Percentiles rank a stretch among this genome's conserved stretches.
phyloP scores from a whole-genome alignment of 768 basidiomycete species.

The Mycena vitilis region DNA sequence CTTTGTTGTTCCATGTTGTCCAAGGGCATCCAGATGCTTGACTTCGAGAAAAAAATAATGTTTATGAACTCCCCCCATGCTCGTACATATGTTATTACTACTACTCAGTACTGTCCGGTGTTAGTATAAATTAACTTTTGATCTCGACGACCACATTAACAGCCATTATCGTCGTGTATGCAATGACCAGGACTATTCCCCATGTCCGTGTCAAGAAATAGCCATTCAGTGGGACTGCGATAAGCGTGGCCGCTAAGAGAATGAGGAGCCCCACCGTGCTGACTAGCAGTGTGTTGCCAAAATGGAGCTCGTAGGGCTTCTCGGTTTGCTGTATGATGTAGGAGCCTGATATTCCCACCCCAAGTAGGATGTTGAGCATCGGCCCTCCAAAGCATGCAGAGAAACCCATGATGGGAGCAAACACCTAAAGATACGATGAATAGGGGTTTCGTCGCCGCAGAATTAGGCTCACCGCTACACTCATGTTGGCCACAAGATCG shows the following conservation, averaged over 20 bases:
- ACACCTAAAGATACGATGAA: slow-evolving; percentile 58
- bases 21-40: background rate
- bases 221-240: slow-evolving; percentile 87
- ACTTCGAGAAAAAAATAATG: slow-evolving; percentile 2
- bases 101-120: slow-evolving; percentile 24
- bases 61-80: background rate
- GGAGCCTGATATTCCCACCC: slow-evolving; percentile 91
- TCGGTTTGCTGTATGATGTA: slow-evolving; percentile 79
- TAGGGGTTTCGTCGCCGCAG: background rate
- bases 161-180: slow-evolving; percentile 82
- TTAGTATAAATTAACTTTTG: slow-evolving; percentile 29
- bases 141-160: slow-evolving; percentile 86
- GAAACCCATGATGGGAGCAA: slow-evolving; percentile 94
- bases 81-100: slow-evolving; percentile 17
- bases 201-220: slow-evolving; percentile 84
- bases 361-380: slow-evolving; percentile 92
- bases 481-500: slow-evolving; percentile 97
- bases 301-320: slow-evolving; percentile 76
- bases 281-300: slow-evolving; percentile 87
- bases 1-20: slow-evolving; percentile 17
- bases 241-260: slow-evolving; percentile 78
- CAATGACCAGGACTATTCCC: slow-evolving; percentile 82
- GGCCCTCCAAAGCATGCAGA: slow-evolving; percentile 95
- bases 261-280: slow-evolving; percentile 85
- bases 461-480: slow-evolving; percentile 75